Conservation (phyloP, 2,329 filamentous ascomycete genomes). For the Fusarium albosuccineum region DNA sequence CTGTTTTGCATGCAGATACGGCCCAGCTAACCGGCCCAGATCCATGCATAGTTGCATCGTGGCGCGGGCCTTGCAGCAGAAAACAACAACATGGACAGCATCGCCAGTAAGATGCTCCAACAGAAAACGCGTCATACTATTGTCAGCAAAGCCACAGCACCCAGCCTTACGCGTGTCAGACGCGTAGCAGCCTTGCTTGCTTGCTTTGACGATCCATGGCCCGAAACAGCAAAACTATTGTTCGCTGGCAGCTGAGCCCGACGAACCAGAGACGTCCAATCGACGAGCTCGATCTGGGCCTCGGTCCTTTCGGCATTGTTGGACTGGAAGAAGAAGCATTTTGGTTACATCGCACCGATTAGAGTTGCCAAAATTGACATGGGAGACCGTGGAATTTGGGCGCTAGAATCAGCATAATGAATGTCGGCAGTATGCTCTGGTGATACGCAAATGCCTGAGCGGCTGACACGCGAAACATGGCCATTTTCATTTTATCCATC, state of each 20-base stretch:
- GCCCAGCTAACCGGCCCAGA: conserved; percentile 14
- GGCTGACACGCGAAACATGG: conserved; percentile 12
- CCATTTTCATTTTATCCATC: conserved; percentile 7
- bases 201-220: conserved; percentile 13
- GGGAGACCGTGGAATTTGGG: conserved; percentile 12
- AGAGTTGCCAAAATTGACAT: conserved; percentile 28
- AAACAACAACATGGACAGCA: conserved; percentile 14
- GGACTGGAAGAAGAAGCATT: neutral
- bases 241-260: conserved; percentile 25
- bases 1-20: conserved; percentile 18
- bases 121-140: conserved; percentile 19
- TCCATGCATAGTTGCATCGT: conserved; percentile 32
- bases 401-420: conserved; percentile 22
- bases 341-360: conserved; percentile 34
- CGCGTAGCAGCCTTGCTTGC: conserved; percentile 22
- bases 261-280: conserved; percentile 17
- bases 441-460: conserved; percentile 29
- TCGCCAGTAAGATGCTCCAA: conserved; percentile 10
- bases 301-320: conserved; percentile 15
- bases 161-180: conserved; percentile 35
- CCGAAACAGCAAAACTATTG: conserved; percentile 26
- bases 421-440: conserved; percentile 25
- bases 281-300: conserved; percentile 21
- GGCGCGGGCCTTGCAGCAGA: conserved; percentile 26
- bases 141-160: conserved; percentile 19